Base-by-base conservation (phyloP, 2,329 filamentous ascomycete genomes). In the Sphaerulina musiva region DNA sequence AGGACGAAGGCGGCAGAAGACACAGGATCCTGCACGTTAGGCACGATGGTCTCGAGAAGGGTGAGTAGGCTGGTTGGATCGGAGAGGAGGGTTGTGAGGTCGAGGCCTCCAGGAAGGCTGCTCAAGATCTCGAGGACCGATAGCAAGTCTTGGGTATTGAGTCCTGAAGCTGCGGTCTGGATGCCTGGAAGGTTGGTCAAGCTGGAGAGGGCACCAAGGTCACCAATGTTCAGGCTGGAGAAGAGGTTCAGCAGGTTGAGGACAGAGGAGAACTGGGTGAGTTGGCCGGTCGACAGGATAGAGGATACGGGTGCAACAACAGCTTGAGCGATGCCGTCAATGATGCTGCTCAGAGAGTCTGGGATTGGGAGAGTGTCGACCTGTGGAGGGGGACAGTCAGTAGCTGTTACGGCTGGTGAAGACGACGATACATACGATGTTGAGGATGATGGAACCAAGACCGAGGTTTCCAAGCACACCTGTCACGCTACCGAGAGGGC, bases 241-340 rank as follows among this genome's bases (percentile, higher is more conserved):
- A 54, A 47, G 39, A 54, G 48, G 54, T 55, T 59, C 14, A 59
- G 51, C 34, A 57, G 39, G 23, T 48, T 42, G 38, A 59, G 51
- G 26, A 48, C 38, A 42, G 45, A 51, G 39, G 26, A 17, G 38
- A 53, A 38, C 36, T 55, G 43, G 42, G n/a, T 41, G 38, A 57
- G 54, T 17, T 57, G 47, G 36, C 51, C 40, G 2, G 52, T 46
- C 39, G 43, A 29, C n/a, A 59, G 54, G 39, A 48, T 38, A 20
- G 42, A 17, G 20, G 46, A 40, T 48, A 59, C 44, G 4, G 46
- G 45, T 9, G 48, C 48, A 31, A 44, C 31, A 23, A 56, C 34
- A 11, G 57, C 46, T 11, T 46, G 20, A 17, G 26, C 32, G 47
- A 59, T 46, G 20, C 51, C 49, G 6, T 31, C 9, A 46, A 57